Evolutionary conservation across 306 rosid genomes (phyloP), one percentile per base, ranked within the genome.

Genomic region (Vigna nakashimae): DNA sequence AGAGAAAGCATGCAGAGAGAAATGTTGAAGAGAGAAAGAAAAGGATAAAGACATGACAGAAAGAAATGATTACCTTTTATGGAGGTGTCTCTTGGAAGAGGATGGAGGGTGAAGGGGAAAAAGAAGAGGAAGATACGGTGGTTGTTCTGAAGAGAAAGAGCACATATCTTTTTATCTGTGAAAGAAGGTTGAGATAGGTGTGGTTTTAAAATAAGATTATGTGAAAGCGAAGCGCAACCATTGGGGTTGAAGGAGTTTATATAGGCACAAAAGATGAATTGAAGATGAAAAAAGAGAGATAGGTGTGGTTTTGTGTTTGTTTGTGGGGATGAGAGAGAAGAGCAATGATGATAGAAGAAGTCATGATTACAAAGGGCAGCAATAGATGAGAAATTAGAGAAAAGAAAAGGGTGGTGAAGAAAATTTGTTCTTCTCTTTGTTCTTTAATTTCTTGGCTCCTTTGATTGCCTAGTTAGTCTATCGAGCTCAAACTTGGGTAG

Each of bases 341-440:
- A 55, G 93, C 67, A 90, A 93, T 91, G 96, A 91, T 91, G 93
- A 82, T 89, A 79, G 56, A 76, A 82, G 87, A 83, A 69, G 76
- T 90, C 86, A 87, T 93, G 86, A 93, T 93, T 89, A 88, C 96
- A 65, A 80, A 81, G 84, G 94, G 83, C 85, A 84, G 90, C 53
- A 79, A 76, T 65, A 85, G 85, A 69, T 84, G 91, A 64, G 91
- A 59, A 42, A 42, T 9, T 9, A 56, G 78, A 75, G 88, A 71
- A 46, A 26, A 4, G 30, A 48, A 15, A 28, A 20, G 22, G 22
- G 30, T 26, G 83, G 64, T 20, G 80, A 82, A 74, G 74, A 73
- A 78, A 82, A 83, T 57, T 24, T 65, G 10, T 52, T 80, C 73
- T 52, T 80, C 76, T 65, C 45, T 28, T 53, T 5, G 13, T 42